phyloP scores from a whole-genome alignment of 768 basidiomycete genomes.

The Tylopilus cervinicoccineus region DNA sequence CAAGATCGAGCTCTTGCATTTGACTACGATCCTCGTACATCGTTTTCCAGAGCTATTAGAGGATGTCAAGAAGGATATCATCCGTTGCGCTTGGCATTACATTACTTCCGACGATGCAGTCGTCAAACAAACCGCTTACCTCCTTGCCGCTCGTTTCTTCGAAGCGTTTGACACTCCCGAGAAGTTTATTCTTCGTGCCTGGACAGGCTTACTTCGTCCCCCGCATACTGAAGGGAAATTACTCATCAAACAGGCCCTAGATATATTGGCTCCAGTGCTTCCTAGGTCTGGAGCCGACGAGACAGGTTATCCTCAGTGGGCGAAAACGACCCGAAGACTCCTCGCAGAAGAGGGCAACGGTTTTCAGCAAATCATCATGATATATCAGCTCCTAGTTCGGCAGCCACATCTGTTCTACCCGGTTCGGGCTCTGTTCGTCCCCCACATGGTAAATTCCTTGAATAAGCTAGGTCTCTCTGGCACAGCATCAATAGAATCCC shows the following conservation, averaged over 20 bases:
- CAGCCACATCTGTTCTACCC: slow-evolving; percentile 91
- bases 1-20: slow-evolving; percentile 85
- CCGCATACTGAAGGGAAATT: slow-evolving; percentile 74
- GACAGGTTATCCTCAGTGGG: slow-evolving; percentile 72
- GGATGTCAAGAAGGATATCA: slow-evolving; percentile 85
- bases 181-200: slow-evolving; percentile 88
- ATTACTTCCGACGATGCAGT: slow-evolving; percentile 83
- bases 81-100: slow-evolving; percentile 89
- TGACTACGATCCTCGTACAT: slow-evolving; percentile 87
- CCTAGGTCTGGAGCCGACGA: slow-evolving; percentile 58
- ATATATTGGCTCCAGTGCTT: slow-evolving; percentile 81
- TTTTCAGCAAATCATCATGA: slow-evolving; percentile 63
- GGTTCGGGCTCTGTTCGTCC: slow-evolving; percentile 87
- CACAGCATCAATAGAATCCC: slow-evolving; percentile 70
- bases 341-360: slow-evolving; percentile 84
- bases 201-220: slow-evolving; percentile 83
- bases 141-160: slow-evolving; percentile 90
- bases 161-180: slow-evolving; percentile 82
- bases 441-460: slow-evolving; percentile 89
- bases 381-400: slow-evolving; percentile 91
- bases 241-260: slow-evolving; percentile 79
- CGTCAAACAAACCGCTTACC: slow-evolving; percentile 89
- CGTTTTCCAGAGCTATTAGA: slow-evolving; percentile 76
- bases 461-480: slow-evolving; percentile 81
- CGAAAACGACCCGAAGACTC: slow-evolving; percentile 76